Conservation (phyloP, 495 filamentous ascomycete species). For the Podospora australis region DNA sequence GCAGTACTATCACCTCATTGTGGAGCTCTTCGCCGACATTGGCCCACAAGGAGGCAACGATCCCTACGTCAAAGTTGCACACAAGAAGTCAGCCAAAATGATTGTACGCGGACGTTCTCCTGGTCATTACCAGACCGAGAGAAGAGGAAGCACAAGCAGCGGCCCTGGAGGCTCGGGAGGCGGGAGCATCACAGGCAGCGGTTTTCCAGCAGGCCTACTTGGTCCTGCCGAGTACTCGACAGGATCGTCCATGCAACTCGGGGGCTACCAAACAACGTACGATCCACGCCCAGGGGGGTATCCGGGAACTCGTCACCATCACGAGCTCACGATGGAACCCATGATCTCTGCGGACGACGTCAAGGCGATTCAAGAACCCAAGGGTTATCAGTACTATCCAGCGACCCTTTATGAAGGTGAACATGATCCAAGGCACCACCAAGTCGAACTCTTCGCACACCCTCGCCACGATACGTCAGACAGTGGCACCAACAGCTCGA, state of each 20-base stretch:
- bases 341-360: slow-evolving; percentile 41
- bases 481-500: slow-evolving; percentile 17
- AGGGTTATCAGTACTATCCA: slow-evolving; percentile 44
- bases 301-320: slow-evolving; percentile 34
- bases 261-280: slow-evolving; percentile 24
- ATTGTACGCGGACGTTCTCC: slow-evolving; percentile 91
- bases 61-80: slow-evolving; percentile 71
- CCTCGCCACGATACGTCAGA: slow-evolving; percentile 32
- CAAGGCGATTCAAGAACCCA: slow-evolving; percentile 37
- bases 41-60: slow-evolving; percentile 34
- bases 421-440: slow-evolving; percentile 30
- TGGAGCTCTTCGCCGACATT: slow-evolving; percentile 81
- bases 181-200: slow-evolving; percentile 42
- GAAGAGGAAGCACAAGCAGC: slow-evolving; percentile 66
- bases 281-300: slow-evolving; percentile 35
- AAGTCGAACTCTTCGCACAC: slow-evolving; percentile 38
- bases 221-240: slow-evolving; percentile 31
- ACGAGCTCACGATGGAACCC: slow-evolving; percentile 36
- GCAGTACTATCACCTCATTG: slow-evolving; percentile 88
- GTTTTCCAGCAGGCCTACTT: slow-evolving; percentile 34
- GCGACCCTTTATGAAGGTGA: slow-evolving; percentile 37
- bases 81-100: slow-evolving; percentile 73
- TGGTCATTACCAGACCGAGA: slow-evolving; percentile 84
- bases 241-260: slow-evolving; percentile 27
- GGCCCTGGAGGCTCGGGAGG: slow-evolving; percentile 58